phyloP scores from a whole-genome alignment of 306 rosid species.

The Aeschynomene evenia region DNA sequence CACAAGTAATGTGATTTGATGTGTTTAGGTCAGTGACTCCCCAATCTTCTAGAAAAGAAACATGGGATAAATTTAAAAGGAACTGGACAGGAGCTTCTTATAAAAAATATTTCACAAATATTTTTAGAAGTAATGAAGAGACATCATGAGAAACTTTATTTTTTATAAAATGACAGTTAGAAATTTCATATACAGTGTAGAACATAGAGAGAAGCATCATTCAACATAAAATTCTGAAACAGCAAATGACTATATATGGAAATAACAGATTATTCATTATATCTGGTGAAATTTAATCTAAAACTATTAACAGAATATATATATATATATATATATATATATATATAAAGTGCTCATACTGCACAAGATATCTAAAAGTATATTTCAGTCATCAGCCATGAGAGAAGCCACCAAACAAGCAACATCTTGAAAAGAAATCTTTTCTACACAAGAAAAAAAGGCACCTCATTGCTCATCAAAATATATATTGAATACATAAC shows the following conservation, averaged over 20 bases:
- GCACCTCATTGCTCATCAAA: background rate
- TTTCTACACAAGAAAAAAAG: background rate
- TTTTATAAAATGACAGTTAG: too few species aligned
- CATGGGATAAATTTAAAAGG: background rate
- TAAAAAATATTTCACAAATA: too few species aligned
- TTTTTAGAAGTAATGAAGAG: too few species aligned
- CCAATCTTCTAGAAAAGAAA: too few species aligned
- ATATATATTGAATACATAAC: background rate
- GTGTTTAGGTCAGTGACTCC: constrained; percentile 66
- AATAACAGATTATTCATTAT: background rate
- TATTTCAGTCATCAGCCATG: background rate
- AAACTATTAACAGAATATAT: background rate
- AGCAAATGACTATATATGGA: background rate
- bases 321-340: too few species aligned
- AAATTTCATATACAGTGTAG: too few species aligned
- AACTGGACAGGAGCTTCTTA: background rate
- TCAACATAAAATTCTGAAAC: background rate
- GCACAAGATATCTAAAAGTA: background rate
- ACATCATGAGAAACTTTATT: too few species aligned
- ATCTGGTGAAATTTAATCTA: background rate
- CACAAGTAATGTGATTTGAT: constrained; percentile 81
- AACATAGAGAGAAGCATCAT: background rate
- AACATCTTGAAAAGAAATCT: background rate
- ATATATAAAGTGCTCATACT: background rate
- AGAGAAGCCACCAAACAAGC: background rate